Conservation (phyloP, 2,329 filamentous ascomycete genomes). For the Clonostachys solani region DNA sequence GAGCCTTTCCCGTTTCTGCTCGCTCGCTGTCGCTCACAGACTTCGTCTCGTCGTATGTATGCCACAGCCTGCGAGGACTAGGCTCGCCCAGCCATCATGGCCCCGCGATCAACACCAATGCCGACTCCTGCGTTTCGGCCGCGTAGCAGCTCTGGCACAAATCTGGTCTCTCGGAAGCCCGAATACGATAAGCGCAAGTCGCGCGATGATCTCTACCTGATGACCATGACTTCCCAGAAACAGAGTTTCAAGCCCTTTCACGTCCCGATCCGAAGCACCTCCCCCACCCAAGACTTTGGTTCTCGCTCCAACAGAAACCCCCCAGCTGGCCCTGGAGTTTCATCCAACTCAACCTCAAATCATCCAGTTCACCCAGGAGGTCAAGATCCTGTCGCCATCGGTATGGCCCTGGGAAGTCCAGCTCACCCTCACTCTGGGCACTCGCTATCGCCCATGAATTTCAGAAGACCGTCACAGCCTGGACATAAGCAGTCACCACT, state of each 20-base stretch:
- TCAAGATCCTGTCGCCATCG: slow-evolving; percentile 42
- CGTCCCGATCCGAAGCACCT: slow-evolving; percentile 1
- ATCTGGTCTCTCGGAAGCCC: neutral
- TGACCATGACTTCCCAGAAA: slow-evolving; percentile 3
- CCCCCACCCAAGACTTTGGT: slow-evolving; percentile 2
- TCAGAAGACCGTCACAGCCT: neutral
- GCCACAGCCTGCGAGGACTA: neutral
- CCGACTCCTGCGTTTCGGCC: slow-evolving; percentile 1
- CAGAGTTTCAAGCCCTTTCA: slow-evolving; percentile 1
- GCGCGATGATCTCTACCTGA: slow-evolving; percentile 4
- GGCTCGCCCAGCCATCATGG: neutral
- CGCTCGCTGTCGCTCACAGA: no score
- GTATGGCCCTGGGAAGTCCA: slow-evolving; percentile 72
- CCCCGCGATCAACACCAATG: neutral
- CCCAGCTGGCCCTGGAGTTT: neutral
- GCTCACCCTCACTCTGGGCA: slow-evolving; percentile 28
- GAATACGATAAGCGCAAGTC: slow-evolving; percentile 5
- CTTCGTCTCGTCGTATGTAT: no score
- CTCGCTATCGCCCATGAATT: neutral
- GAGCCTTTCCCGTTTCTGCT: no score
- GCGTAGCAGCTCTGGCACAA: slow-evolving; percentile 2
- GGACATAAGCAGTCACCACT: neutral
- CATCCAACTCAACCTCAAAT: neutral
- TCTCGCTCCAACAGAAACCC: neutral
- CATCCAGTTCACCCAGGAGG: neutral